Evolutionary conservation across 139 green algal species (phyloP), one percentile per base, ranked within the genome.

Genomic region (Picochlorum sp.): DNA sequence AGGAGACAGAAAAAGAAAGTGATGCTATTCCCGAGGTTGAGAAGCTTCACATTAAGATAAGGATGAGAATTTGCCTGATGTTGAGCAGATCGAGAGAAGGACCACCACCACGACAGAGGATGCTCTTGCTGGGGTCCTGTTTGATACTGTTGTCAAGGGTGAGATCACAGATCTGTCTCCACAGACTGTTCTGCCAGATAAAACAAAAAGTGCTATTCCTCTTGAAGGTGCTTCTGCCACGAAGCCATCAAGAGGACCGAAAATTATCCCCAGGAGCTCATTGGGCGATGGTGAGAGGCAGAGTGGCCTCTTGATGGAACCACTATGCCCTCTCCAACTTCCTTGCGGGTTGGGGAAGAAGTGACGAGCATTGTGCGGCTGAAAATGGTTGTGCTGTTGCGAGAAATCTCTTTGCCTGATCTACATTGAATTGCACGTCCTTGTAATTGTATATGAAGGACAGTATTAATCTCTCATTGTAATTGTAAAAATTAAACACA

Each of bases 41-140:
- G 34, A 41, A 11, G 34, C 34, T 41, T 41, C 34, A 41, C 0
- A 9, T 41, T 41, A 11, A 41, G 34, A 41, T 2, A 41, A 41
- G 34, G 47, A 54, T 9, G 47, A 54, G 10, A 56, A 44, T n/a
- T 8, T 62, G n/a, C 56, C 16, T 9, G 16, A 10, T n/a, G 30
- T 20, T 9, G n/a, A 54, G 47, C 6, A 54, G 16, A 54, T 54
- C 23, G 20, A 11, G 9, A 51, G 58, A 51, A 15, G 13, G 13
- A 65, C 44, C 20, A 65, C 58, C 14, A 45, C n/a, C 7, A 57
- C 58, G 2, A 50, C 44, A 28, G 58, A 65, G 23, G 58, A 65
- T 52, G 58, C 58, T 15, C 58, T 65, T 8, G 58, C 58, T 65
- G 44, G 58, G 15, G 21, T 52, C 6, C 58, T 65, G 58, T 65